A percentile compares a stretch with the other conserved stretches of the same genome.
Conservation (phyloP, 495 filamentous ascomycete species). For the Choiromyces venosus region DNA sequence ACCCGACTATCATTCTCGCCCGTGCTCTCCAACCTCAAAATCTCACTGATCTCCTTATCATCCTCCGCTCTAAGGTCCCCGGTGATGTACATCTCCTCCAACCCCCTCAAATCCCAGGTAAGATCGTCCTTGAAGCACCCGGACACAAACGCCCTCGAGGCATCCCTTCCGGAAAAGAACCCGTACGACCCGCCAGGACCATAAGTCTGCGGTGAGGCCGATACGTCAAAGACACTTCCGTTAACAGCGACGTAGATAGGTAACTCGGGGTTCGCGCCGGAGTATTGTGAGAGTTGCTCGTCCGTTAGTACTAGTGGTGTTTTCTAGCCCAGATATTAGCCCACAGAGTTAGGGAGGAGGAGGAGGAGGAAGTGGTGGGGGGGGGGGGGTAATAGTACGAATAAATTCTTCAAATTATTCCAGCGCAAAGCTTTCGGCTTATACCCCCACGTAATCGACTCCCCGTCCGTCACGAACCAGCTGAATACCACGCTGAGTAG, state of each 20-base stretch:
- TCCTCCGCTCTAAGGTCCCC: slow-evolving; percentile 58
- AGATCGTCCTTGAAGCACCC: slow-evolving; percentile 86
- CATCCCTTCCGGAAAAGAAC: slow-evolving; percentile 82
- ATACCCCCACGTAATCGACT: slow-evolving; percentile 62
- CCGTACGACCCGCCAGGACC: slow-evolving; percentile 84
- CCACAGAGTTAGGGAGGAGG: no score
- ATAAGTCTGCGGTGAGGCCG: slow-evolving; percentile 66
- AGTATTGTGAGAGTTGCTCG: slow-evolving; percentile 63
- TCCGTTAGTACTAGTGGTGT: slow-evolving; percentile 58
- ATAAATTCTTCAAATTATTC: slow-evolving; percentile 56
- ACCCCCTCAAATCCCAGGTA: slow-evolving; percentile 73
- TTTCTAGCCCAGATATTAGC: no score
- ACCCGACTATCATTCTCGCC: slow-evolving; percentile 51
- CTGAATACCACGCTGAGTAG: slow-evolving; percentile 65
- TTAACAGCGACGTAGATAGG: slow-evolving; percentile 93
- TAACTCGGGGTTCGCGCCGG: slow-evolving; percentile 65
- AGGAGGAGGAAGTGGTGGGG: neutral
- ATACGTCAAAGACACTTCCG: slow-evolving; percentile 90
- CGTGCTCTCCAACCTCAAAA: slow-evolving; percentile 52
- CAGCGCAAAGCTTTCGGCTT: slow-evolving; percentile 63
- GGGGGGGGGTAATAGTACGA: slow-evolving; percentile 50
- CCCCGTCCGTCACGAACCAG: slow-evolving; percentile 70
- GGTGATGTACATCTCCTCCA: slow-evolving; percentile 83
- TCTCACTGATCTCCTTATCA: slow-evolving; percentile 51
- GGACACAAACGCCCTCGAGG: slow-evolving; percentile 89